Percentiles rank a stretch among this genome's conserved stretches.
Evolutionary conservation across 2,329 filamentous ascomycete species (phyloP).

Genomic region (Phyllosticta capitalensis): DNA sequence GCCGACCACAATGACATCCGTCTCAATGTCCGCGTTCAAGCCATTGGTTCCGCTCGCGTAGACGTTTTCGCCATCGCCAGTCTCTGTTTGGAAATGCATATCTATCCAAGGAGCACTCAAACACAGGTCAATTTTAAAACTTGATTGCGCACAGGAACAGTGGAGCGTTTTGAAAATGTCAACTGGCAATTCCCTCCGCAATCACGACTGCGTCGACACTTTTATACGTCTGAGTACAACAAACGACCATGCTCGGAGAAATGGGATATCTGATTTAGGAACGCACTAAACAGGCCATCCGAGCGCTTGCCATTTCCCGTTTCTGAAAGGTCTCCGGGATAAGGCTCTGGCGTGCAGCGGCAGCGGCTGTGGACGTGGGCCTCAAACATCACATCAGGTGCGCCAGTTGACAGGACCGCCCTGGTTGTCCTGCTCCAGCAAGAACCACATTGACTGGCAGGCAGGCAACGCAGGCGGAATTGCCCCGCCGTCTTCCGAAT

Average conservation of each 20-base stretch:
- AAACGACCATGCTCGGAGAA: neutral
- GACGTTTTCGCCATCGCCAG: neutral
- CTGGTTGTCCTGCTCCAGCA: neutral
- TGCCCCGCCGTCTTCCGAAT: too few relatives aligned
- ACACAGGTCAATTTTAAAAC: neutral
- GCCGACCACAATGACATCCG: constrained; percentile 30
- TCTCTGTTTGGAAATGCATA: neutral
- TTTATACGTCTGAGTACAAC: neutral
- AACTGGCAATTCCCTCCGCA: too few relatives aligned
- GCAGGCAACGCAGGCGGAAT: too few relatives aligned
- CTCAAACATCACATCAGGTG: neutral
- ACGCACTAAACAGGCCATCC: neutral
- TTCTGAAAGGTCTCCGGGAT: neutral
- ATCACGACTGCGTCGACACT: neutral
- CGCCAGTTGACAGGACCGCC: neutral
- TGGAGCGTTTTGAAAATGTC: neutral
- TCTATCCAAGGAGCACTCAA: neutral
- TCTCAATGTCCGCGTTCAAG: constrained; percentile 27
- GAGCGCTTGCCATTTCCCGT: neutral
- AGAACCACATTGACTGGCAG: too few relatives aligned
- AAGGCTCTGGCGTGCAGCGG: neutral
- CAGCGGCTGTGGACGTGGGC: neutral
- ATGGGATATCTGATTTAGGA: neutral
- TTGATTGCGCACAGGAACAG: neutral
- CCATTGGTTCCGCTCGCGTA: constrained; percentile 13